These are phyloP conservation scores for Plectranthus barbatus DNA, from an alignment of 257 asterid species.

Conservation along the genomic window DNA sequence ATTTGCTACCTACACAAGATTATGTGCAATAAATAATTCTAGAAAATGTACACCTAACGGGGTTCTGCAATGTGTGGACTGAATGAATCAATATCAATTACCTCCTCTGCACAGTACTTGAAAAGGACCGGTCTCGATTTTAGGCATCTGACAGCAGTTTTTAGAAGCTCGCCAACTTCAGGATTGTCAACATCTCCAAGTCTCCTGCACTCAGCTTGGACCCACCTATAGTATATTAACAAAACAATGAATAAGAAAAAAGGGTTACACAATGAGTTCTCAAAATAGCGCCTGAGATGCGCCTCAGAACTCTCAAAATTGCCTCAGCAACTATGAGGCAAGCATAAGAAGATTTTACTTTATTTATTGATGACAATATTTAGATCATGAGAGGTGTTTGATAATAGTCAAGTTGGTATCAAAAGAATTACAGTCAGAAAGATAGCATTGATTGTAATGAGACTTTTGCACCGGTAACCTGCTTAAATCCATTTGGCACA, in stretches of 20 bases:
- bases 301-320: no score
- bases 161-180: slow-evolving; percentile 86
- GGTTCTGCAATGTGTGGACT: slow-evolving; percentile 7
- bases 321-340: no score
- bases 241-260: slow-evolving; percentile 17
- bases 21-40: slow-evolving; percentile 6
- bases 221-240: slow-evolving; percentile 92
- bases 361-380: no score
- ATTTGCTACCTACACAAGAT: slow-evolving; percentile 68
- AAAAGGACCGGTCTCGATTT: slow-evolving; percentile 93
- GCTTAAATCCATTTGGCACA: no score
- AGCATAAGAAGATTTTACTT: no score
- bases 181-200: slow-evolving; percentile 94
- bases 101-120: slow-evolving; percentile 99
- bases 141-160: slow-evolving; percentile 86
- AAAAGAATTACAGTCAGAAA: no score
- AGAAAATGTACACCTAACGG: slow-evolving; percentile 2
- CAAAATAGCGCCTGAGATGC: no score
- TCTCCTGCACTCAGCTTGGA: slow-evolving; percentile 91
- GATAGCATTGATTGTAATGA: no score
- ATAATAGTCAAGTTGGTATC: no score
- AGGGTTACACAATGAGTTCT: neutral
- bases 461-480: no score
- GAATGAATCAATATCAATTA: slow-evolving; percentile 22
- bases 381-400: no score